Evolutionary conservation across 1,284 basidiomycete genomes (phyloP), one percentile per base, ranked within the genome.

Genomic region (Termitomyces sp.): DNA sequence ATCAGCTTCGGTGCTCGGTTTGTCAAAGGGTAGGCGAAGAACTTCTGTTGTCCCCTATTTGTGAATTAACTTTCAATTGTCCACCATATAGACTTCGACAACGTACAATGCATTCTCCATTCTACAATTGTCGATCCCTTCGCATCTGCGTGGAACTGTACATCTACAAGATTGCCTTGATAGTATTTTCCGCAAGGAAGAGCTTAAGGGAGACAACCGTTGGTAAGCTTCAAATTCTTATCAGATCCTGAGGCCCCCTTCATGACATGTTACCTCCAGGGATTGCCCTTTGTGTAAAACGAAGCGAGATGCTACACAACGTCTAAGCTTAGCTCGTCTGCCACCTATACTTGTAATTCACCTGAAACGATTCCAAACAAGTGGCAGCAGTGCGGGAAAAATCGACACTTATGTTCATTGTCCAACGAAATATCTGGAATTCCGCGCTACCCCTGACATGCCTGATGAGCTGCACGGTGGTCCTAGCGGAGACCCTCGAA

Each of bases 21-120:
- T 99, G 96, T 68, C 77, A 82, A 59, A 92, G 93, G 71, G 93
- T 93, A 56, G 55, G 84, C 73, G 38, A 21, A n/a, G 33, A 16
- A 24, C 38, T 26, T 34, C 5, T 7, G 18, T 49, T 54, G 16
- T 28, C 16, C 50, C 49, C 19, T 18, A 13, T 40, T 18, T 18
- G 24, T 11, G 21, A 13, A 41, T 14, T 40, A 47, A 18, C 54
- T 31, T 33, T 21, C 53, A 49, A 48, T 50, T 28, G 50, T 19
- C 57, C 57, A 40, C 49, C 47, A 18, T 57, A 5, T 62, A 97
- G 92, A 98, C 96, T 2, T 97, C 93, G 26, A 98, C 94, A 5
- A 98, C 95, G 7, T 99, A 97, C 65, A 97, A 99, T 66, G 83
- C 91, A 3, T 99, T 99, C 73, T 97, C 97, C 79, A 96, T 97